Base-by-base conservation (phyloP, 2,329 filamentous ascomycete genomes). In the Arthrobotrys pseudoclavata region DNA sequence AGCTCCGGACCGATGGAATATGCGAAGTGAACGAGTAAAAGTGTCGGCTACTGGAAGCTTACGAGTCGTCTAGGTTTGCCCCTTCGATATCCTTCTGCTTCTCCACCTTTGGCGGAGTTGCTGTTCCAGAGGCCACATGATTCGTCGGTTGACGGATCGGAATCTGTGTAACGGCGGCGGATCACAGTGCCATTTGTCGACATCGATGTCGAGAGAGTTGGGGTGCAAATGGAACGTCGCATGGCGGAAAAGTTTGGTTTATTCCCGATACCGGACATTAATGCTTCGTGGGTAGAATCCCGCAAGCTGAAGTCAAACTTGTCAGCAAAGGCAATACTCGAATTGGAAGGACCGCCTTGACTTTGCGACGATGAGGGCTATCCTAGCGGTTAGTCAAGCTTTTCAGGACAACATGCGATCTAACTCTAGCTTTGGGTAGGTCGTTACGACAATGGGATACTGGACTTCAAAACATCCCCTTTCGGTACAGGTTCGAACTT, bases 381-480 rank as follows among this genome's bases (percentile, higher is more conserved):
- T 57, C 66, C 52, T 22, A 24, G 47, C 12, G 29, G 67, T 68
- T 64, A 79, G 52, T 69, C 24, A 71, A 55, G 40, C 29, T 55
- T 52, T 61, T 55, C 50, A 22, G 26, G 52, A 15, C 18, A 68
- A 63, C 47, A 42, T 45, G 62, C 40, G 60, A 77, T 79, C 79
- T 34, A 63, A 81, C 80, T 80, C 80, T 31, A 80, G 79, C 74
- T 74, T 79, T 57, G 80, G 79, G 68, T 80, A 80, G 74, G 79
- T 80, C 45, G 78, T 79, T 47, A 81, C 68, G 53, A 80, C 80
- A 26, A 82, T 64, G 50, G 80, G 79, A 79, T 80, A 81, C 40
- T 82, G 80, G 48, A 81, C 81, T 66, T 81, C 79, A 60, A 82
- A 81, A 53, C 76, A 81, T 69, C 77, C 72, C 7, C 80, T 68